Conservation (phyloP, 257 asterid genomes). For the Solanum ossicruentum region DNA sequence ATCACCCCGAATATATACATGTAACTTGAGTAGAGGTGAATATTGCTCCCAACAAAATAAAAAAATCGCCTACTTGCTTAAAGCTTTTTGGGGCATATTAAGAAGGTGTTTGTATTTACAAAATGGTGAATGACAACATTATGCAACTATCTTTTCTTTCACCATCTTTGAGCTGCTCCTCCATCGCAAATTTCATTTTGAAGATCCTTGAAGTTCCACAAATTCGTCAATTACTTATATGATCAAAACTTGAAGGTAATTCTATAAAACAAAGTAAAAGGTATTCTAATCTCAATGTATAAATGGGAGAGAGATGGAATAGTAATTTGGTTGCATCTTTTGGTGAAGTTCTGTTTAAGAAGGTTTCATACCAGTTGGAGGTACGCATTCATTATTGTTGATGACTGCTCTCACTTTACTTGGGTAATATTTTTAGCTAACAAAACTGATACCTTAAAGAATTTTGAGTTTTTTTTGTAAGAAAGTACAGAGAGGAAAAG, state of each 20-base stretch:
- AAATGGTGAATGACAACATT: background rate
- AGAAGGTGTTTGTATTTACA: background rate
- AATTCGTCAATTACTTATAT: background rate
- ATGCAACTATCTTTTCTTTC: background rate
- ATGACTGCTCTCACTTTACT: too few species aligned
- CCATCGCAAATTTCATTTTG: background rate
- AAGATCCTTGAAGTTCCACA: background rate
- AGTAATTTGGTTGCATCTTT: too few species aligned
- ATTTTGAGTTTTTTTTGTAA: too few species aligned
- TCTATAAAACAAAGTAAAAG: too few species aligned
- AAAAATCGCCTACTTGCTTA: background rate
- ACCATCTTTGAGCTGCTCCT: background rate
- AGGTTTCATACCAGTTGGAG: too few species aligned
- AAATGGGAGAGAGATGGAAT: too few species aligned
- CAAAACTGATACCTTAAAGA: too few species aligned
- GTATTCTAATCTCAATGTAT: too few species aligned
- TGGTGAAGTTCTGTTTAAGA: too few species aligned
- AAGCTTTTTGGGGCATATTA: background rate
- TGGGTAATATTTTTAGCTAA: too few species aligned
- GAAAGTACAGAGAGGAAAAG: too few species aligned
- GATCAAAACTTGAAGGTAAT: slow-evolving; percentile 3
- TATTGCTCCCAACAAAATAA: background rate
- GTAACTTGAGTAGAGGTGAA: background rate
- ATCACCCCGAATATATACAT: background rate
- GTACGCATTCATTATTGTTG: too few species aligned